Evolutionary conservation across 208 protist genomes (phyloP).

Genomic region (Wallacemonas collosoma): DNA sequence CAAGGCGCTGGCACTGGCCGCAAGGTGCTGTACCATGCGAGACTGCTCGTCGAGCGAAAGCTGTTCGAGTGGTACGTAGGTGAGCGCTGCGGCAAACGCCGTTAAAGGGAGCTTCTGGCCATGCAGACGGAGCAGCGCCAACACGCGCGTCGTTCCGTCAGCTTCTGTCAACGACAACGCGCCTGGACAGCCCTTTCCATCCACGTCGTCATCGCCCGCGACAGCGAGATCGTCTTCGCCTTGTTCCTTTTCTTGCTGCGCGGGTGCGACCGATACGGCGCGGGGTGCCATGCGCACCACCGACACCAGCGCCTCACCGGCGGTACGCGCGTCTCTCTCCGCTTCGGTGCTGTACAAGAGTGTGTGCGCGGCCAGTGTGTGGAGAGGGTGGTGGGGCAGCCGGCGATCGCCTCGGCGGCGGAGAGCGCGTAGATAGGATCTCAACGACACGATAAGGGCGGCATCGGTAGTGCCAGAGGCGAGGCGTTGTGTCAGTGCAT

Average conservation of each 20-base stretch:
- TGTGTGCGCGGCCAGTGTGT: constrained; percentile 46
- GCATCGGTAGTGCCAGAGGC: background rate
- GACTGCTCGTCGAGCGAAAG: constrained; percentile 51
- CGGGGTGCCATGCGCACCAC: background rate
- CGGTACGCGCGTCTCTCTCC: constrained; percentile 28
- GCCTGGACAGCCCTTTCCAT: background rate
- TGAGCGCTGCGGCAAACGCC: constrained; percentile 73
- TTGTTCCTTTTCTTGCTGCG: too few relatives aligned
- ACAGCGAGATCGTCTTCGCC: too few relatives aligned
- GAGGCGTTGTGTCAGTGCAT: constrained; percentile 15
- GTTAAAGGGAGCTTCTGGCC: constrained; percentile 44
- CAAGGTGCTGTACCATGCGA: constrained; percentile 66
- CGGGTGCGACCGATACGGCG: too few relatives aligned
- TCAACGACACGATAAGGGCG: constrained; percentile 18
- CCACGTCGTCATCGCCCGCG: too few relatives aligned
- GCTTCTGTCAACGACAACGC: constrained; percentile 15
- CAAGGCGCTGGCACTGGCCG: constrained; percentile 53
- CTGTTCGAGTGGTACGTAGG: constrained; percentile 37
- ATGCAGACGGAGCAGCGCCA: constrained; percentile 58
- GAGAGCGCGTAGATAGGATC: constrained; percentile 37
- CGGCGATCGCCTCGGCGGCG: constrained; percentile 54
- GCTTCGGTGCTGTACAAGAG: constrained; percentile 46
- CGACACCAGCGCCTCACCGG: constrained; percentile 30
- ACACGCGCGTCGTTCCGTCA: constrained; percentile 23
- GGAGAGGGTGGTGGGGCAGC: constrained; percentile 66